Conservation (phyloP, 305 asterid genomes). For the Fraxinus sp. region DNA sequence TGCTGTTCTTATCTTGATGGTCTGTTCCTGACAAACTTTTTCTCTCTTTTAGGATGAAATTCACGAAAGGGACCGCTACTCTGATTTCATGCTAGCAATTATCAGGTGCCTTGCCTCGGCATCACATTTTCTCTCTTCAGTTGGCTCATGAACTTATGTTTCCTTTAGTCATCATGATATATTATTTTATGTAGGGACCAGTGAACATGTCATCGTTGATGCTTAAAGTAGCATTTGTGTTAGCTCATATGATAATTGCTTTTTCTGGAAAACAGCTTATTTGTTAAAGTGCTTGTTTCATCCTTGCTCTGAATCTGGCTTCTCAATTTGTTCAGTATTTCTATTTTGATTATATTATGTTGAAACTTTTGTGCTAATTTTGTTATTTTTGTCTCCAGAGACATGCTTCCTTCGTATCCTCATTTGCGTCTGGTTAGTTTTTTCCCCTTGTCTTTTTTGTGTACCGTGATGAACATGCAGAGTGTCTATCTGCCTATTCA, state of each 20-base stretch:
- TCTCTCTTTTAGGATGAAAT: conserved; percentile 77
- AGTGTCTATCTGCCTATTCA: conserved; percentile 2
- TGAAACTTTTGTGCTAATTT: conserved; percentile 25
- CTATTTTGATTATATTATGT: conserved; percentile 2
- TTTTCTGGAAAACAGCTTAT: background rate
- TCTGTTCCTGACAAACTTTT: conserved; percentile 25
- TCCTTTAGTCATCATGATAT: conserved; percentile 10
- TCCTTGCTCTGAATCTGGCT: background rate
- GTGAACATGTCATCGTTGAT: background rate
- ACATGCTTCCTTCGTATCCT: conserved; percentile 79
- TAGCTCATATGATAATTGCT: conserved; percentile 1
- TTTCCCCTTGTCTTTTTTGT: conserved; percentile 18
- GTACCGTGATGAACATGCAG: conserved; percentile 3
- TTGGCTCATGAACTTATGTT: conserved; percentile 3
- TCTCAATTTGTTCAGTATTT: background rate
- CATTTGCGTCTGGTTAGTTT: conserved; percentile 82
- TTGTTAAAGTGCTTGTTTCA: conserved; percentile 9
- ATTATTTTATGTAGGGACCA: conserved; percentile 10
- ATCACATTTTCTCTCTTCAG: conserved; percentile 18
- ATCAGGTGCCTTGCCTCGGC: conserved; percentile 60
- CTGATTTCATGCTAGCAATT: conserved; percentile 95
- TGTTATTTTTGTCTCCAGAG: conserved; percentile 54
- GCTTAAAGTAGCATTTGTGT: background rate
- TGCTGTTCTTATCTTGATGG: conserved; percentile 13
- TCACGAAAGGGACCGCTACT: conserved; percentile 97